Base-by-base conservation (phyloP, 2,329 filamentous ascomycete species). In the Tolypocladium capitatum region DNA sequence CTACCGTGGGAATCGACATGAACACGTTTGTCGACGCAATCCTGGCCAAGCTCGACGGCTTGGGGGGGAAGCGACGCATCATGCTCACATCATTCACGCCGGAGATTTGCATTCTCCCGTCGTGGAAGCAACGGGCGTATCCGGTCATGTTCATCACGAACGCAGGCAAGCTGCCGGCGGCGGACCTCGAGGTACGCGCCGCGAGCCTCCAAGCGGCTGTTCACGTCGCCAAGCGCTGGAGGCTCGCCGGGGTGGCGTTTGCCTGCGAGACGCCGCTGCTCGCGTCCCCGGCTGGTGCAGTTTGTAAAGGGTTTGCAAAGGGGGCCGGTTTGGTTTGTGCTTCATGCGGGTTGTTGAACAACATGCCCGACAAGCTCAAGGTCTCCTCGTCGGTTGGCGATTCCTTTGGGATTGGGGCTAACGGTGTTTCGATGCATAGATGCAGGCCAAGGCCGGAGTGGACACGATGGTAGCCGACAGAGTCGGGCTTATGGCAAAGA, bases 161-260 rank as follows among this genome's bases (percentile, higher is more conserved):
- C 46, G 57, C 61, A 2, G 60, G 61, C 30, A 56, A 57, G 45
- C 20, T 52, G 2, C 58, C 60, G 2, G 54, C 52, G 49, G 46
- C 43, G 18, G 64, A 67, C 47, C 47, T 57, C 38, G 63, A 67
- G 48, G 50, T 59, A 33, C 58, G 67, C 18, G 64, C 61, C 1
- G 54, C 53, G n/a, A 67, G 60, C 48, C 49, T 68, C 11, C 62
- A 68, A 48, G 55, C 55, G 21, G 67, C 63, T 1, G 54, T 68
- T 18, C 54, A 55, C n/a, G 69, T 69, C 49, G 66, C 67, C 14
- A 58, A 55, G 36, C 48, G 54, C 32, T 70, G 66, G 66, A 55
- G 56, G 7, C 55, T 70, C 10, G 45, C 57, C 7, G 68, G 68
- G 0, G 48, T 70, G 30, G 61, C 68, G 18, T 54, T 66, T 18